Conservation (phyloP, 2,329 filamentous ascomycete species). For the Lasiodiplodia sp. region DNA sequence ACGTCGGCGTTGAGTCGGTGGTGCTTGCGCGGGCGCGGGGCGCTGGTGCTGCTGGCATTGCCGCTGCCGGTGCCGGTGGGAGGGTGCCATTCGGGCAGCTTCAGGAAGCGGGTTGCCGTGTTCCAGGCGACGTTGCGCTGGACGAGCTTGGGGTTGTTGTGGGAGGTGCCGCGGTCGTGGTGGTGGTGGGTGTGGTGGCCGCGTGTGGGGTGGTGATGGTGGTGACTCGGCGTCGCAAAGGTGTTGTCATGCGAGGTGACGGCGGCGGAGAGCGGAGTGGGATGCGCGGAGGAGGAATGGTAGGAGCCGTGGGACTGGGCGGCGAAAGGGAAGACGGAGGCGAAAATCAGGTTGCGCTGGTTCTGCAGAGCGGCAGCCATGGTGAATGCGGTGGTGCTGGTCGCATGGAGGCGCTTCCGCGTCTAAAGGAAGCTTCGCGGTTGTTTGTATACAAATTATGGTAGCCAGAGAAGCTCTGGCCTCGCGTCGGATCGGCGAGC, state of each 20-base stretch:
- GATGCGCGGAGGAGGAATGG: constrained; percentile 43
- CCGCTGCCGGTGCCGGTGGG: constrained; percentile 33
- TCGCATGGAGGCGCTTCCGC: background rate
- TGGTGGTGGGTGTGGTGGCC: constrained; percentile 41
- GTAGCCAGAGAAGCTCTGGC: constrained; percentile 2
- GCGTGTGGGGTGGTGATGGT: constrained; percentile 33
- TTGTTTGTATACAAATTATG: background rate
- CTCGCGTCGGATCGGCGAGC: background rate
- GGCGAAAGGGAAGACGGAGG: constrained; percentile 53
- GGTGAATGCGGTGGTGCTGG: background rate
- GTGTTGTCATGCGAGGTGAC: constrained; percentile 1
- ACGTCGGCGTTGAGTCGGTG: constrained; percentile 38
- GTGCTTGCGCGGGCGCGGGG: constrained; percentile 34
- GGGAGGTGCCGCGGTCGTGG: background rate
- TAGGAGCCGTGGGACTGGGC: constrained; percentile 5
- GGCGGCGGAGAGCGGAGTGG: constrained; percentile 30
- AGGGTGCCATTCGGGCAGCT: constrained; percentile 37
- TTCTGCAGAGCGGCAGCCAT: constrained; percentile 27
- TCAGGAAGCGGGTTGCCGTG: constrained; percentile 53
- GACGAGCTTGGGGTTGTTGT: constrained; percentile 32
- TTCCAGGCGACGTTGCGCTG: constrained; percentile 54
- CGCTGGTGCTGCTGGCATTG: constrained; percentile 33
- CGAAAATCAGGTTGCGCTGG: constrained; percentile 44
- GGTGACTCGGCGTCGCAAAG: background rate
- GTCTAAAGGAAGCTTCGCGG: background rate